Conservation (phyloP, 306 rosid species). For the Dalbergia cultrata region DNA sequence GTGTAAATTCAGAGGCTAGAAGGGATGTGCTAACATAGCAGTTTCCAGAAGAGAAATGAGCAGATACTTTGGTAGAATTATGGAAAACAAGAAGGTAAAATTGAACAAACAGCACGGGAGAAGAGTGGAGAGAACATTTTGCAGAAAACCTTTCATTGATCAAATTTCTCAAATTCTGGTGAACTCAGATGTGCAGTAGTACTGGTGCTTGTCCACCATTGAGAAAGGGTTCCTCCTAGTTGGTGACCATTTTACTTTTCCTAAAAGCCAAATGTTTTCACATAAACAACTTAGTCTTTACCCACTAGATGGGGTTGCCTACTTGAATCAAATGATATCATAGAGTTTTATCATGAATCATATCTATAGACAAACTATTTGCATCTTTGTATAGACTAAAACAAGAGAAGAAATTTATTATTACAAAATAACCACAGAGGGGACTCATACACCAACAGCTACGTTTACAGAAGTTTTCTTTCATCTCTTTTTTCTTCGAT, state of each 20-base stretch:
- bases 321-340: neutral
- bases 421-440: neutral
- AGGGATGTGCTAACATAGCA: slow-evolving; percentile 27
- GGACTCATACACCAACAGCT: neutral
- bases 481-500: neutral
- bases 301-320: neutral
- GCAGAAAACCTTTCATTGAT: slow-evolving; percentile 13
- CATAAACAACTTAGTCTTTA: neutral
- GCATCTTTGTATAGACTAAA: neutral
- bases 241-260: neutral
- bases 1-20: slow-evolving; percentile 22
- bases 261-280: neutral
- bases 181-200: neutral
- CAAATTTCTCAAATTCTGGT: neutral
- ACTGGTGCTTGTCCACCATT: neutral
- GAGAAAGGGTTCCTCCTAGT: neutral
- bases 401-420: neutral
- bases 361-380: neutral
- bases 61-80: neutral
- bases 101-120: neutral
- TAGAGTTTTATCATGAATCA: neutral
- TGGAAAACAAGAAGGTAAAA: slow-evolving; percentile 1
- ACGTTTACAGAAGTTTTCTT: neutral
- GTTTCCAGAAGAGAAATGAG: slow-evolving; percentile 5
- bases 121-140: slow-evolving; percentile 23